Base-by-base conservation (phyloP, 331 rosid species). In the Malus hybrid region DNA sequence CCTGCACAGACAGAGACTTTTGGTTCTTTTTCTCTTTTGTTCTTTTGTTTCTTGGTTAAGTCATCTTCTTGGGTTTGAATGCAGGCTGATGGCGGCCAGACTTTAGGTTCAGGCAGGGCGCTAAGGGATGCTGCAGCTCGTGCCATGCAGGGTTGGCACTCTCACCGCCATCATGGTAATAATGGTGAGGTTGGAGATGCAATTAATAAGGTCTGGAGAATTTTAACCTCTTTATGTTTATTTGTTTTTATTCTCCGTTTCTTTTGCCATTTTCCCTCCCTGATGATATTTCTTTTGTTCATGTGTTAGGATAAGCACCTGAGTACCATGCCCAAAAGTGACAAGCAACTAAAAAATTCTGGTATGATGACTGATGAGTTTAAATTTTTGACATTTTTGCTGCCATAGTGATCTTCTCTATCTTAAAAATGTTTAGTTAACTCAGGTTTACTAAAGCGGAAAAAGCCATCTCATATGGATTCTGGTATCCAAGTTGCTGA, bases 61-160 rank as follows among this genome's bases (percentile, higher is more conserved):
- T 15, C 13, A 22, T 66, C 11, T 14, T 50, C 39, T 34, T 67
- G 63, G 73, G 57, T 52, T 57, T 75, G n/a, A 34, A 53, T 39
- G 66, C 73, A 75, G 79, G 79, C 46, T 34, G 79, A 56, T 75
- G 67, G 65, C 18, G 66, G 79, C 55, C 79, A 65, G 24, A 66
- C 66, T 48, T 14, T 56, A 66, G 79, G 73, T 24, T 64, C 79
- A 20, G 79, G 79, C 53, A 75, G 79, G 74, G 52, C 79, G 28
- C 66, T 75, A 18, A 66, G 79, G 79, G 73, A 75, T 66, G 66
- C 79, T 56, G 79, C 79, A 53, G 79, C 79, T 56, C 79, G 79
- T 75, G 79, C 79, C 56, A 75, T 75, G 79, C 79, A 75, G 66
- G 79, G 79, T 67, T 75, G 79, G 79, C 79, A 75, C 56, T 66